Conservation (phyloP, 768 basidiomycete species). For the Pisolithus albus region DNA sequence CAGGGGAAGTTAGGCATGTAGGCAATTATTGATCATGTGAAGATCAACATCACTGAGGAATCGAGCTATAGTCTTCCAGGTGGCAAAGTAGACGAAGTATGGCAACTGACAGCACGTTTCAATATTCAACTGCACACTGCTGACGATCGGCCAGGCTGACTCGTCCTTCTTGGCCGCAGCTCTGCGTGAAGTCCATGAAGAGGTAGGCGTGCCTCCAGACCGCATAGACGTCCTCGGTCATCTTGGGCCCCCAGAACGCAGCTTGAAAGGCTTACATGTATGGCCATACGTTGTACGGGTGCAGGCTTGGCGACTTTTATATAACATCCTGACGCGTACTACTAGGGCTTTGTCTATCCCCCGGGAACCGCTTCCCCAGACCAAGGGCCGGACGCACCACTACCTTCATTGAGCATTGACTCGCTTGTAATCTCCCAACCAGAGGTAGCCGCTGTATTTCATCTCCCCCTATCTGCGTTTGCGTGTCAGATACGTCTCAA, state of each 20-base stretch:
- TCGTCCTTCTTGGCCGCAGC: constrained; percentile 49
- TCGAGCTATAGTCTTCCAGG: constrained; percentile 59
- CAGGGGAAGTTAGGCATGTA: constrained; percentile 75
- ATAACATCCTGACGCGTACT: neutral
- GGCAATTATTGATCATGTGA: neutral
- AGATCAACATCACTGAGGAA: neutral
- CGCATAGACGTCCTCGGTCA: constrained; percentile 62
- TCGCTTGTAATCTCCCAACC: constrained; percentile 45
- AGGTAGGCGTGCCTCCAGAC: constrained; percentile 54
- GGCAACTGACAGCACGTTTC: constrained; percentile 6
- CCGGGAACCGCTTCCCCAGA: constrained; percentile 6
- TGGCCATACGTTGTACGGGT: constrained; percentile 71
- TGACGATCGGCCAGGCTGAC: constrained; percentile 38
- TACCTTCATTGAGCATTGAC: constrained; percentile 54
- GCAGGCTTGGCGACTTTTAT: neutral
- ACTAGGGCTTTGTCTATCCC: constrained; percentile 36
- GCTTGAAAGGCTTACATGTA: constrained; percentile 53
- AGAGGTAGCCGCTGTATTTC: constrained; percentile 68
- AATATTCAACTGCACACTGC: neutral
- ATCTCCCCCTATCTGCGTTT: constrained; percentile 55
- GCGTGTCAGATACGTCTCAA: constrained; percentile 43
- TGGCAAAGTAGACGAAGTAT: constrained; percentile 59
- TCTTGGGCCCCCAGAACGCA: constrained; percentile 55
- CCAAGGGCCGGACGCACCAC: constrained; percentile 33
- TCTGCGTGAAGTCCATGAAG: constrained; percentile 68